Evolutionary conservation across 371 early-diverging fungal genomes (phyloP), one percentile per base, ranked within the genome.

Genomic region (Syncephalastrum monosporum): DNA sequence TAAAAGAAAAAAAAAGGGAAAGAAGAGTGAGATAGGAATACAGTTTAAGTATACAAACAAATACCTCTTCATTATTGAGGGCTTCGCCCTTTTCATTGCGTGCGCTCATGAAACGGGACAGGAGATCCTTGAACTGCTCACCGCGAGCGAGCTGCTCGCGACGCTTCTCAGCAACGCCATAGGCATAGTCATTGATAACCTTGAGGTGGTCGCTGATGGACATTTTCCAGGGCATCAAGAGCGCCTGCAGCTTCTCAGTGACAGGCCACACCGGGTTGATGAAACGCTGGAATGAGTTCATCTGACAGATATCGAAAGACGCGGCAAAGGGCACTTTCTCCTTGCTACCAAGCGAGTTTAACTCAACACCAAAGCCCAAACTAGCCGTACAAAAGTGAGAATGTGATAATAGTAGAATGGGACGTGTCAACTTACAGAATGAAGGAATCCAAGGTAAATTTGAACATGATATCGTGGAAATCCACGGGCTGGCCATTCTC

Each of bases 61-160:
- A 10, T 33, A 71, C 47, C 38, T 84, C 79, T 2, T 68, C 65
- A 60, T 87, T 83, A 14, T 55, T 71, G 4, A 83, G 59, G 1
- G 58, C 53, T 33, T 74, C 66, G 4, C 84, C 87, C 19, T 83
- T 74, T 1, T 74, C 81, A 58, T 85, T 80, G 17, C 59, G 60
- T 41, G 77, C 71, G 25, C 64, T 67, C 82, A 87, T 84, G 58
- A 89, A 86, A 21, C 85, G 69, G 3, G 76, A 69, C 53, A 88
- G 56, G 3, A 89, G 56, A 60, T 89, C 89, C 41, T 60, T 68
- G 16, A 71, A 66, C 44, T 56, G 56, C 15, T 67, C 52, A n/a
- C 66, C 69, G 3, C 53, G 50, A 0, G 52, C 56, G 1, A 66
- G 24, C 44, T 74, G 58, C 41, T 53, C 41, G 5, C 74, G 68